A percentile compares a stretch with the other conserved stretches of the same genome.
Evolutionary conservation across 1,139 yeast genomes (phyloP).

Genomic region (Taphrina betulina): DNA sequence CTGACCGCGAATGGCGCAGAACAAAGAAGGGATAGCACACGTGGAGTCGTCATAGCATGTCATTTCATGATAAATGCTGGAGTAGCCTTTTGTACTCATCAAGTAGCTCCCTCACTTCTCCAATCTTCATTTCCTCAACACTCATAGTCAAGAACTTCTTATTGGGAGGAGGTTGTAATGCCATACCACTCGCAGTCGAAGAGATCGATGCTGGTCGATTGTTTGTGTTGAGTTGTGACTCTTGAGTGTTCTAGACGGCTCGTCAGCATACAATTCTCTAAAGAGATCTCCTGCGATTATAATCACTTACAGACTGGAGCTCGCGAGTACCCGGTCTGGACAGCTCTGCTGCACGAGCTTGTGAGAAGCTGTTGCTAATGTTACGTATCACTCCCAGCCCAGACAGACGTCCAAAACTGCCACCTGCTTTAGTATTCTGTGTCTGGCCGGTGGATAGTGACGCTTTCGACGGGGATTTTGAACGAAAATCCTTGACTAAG

Average conservation of each 20-base stretch:
- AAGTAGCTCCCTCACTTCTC: constrained; percentile 22
- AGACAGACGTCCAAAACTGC: constrained; percentile 15
- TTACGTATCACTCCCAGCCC: constrained; percentile 18
- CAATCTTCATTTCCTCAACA: constrained; percentile 21
- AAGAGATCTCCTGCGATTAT: too few species aligned
- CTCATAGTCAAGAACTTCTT: constrained; percentile 12
- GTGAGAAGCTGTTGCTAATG: constrained; percentile 9
- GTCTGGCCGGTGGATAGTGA: too few species aligned
- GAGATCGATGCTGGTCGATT: background rate
- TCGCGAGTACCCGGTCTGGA: background rate
- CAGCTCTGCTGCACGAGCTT: background rate
- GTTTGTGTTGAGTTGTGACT: background rate
- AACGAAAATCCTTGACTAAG: too few species aligned
- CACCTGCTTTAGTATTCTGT: constrained; percentile 3
- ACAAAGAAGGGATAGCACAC: too few species aligned
- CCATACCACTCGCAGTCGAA: constrained; percentile 2
- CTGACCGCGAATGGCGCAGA: too few species aligned
- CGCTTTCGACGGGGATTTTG: too few species aligned
- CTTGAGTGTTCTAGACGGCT: background rate
- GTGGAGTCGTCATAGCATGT: too few species aligned
- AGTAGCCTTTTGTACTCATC: constrained; percentile 20
- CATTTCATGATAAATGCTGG: too few species aligned
- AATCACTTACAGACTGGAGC: constrained; percentile 10
- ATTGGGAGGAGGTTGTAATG: background rate
- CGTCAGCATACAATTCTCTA: too few species aligned